Conservation (phyloP, 192 early-diverging fungal genomes). For the Backusella macrospora region DNA sequence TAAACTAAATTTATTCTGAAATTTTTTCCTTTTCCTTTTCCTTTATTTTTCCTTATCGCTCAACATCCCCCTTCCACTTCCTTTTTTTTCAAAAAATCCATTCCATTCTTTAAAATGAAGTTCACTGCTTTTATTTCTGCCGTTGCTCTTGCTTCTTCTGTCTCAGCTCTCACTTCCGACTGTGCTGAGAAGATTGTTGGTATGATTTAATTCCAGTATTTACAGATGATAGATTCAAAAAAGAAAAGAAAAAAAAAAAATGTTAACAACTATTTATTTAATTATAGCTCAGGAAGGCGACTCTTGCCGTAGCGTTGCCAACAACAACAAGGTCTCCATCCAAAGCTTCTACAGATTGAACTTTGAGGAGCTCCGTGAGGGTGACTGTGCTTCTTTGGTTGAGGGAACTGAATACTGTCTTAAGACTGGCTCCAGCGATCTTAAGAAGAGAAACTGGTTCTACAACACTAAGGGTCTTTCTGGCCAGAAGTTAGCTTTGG, state of each 20-base stretch:
- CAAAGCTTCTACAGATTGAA: conserved; percentile 22
- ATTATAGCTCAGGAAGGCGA: conserved; percentile 22
- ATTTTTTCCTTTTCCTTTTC: background rate
- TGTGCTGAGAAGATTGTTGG: conserved; percentile 20
- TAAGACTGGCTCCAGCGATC: background rate
- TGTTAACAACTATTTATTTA: background rate
- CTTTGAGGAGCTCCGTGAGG: conserved; percentile 7
- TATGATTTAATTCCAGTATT: background rate
- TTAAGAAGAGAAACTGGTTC: conserved; percentile 14
- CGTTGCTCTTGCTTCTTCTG: conserved; percentile 24
- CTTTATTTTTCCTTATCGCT: background rate
- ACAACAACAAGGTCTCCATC: conserved; percentile 10
- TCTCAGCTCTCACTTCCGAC: conserved; percentile 10
- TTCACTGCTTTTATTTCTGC: conserved; percentile 33
- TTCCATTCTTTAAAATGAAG: conserved; percentile 36
- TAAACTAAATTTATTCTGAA: background rate
- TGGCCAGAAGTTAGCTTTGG: conserved; percentile 14
- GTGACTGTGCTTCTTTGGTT: conserved; percentile 18
- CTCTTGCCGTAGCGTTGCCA: conserved; percentile 25
- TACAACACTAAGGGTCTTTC: background rate
- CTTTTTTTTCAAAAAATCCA: background rate
- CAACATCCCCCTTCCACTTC: background rate
- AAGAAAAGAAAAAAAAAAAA: background rate
- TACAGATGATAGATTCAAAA: background rate
- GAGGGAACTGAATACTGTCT: conserved; percentile 26